These are phyloP conservation scores for Huntiella bhutanensis DNA, from an alignment of 2,329 filamentous ascomycete species.

Conservation along the genomic window DNA sequence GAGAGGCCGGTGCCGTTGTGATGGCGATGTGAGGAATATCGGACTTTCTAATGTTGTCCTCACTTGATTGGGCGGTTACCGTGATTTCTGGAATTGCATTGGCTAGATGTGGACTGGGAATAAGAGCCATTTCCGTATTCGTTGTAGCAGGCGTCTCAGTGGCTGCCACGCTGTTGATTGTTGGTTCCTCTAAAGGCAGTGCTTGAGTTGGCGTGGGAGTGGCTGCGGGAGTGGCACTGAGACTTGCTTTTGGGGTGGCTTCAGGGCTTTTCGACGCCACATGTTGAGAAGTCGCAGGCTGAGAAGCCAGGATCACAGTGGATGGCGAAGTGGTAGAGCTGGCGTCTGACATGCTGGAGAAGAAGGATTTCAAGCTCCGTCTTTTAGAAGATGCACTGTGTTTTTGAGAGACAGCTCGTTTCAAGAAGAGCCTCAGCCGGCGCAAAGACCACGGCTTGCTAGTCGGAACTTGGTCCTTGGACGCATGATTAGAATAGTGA, in stretches of 20 bases:
- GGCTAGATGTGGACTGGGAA: not conserved
- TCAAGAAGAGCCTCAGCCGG: no score
- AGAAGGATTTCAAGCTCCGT: no score
- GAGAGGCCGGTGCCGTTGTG: not conserved
- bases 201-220: not conserved
- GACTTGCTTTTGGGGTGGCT: no score
- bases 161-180: no score
- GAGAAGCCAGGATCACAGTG: not conserved
- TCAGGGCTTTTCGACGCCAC: no score
- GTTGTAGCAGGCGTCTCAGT: not conserved
- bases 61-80: not conserved
- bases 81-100: not conserved
- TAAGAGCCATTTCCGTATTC: not conserved
- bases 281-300: no score
- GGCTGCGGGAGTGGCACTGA: not conserved
- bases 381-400: no score
- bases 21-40: constrained; percentile 1
- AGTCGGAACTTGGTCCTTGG: not conserved
- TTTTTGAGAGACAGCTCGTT: no score
- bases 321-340: not conserved
- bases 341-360: no score
- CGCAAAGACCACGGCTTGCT: no score
- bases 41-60: not conserved
- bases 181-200: no score
- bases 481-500: not conserved